Conservation (phyloP, 2,329 filamentous ascomycete species). For the Rutstroemia sp. region DNA sequence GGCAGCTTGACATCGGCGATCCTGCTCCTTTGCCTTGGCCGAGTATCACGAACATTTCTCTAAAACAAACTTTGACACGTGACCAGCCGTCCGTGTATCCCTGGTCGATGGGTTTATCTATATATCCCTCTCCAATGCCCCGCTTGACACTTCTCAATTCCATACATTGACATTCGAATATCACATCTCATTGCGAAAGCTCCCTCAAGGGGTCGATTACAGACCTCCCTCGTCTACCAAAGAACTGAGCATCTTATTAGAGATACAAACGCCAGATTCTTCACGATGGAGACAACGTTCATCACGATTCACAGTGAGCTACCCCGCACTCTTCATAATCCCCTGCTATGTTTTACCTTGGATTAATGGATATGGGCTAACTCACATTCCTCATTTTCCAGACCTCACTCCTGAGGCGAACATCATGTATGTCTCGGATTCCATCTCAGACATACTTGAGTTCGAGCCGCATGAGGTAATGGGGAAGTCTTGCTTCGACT, state of each 20-base stretch:
- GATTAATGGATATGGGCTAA: conserved; percentile 7
- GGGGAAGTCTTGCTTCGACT: conserved; percentile 74
- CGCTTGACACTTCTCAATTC: neutral
- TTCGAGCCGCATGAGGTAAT: conserved; percentile 70
- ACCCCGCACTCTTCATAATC: neutral
- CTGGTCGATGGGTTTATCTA: neutral
- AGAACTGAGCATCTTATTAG: conserved; percentile 31
- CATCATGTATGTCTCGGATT: conserved; percentile 78
- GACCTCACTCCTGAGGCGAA: conserved; percentile 69
- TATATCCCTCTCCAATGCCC: neutral
- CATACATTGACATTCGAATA: neutral
- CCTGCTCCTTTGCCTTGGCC: neutral
- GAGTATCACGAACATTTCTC: neutral
- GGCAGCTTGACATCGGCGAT: neutral
- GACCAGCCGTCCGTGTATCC: neutral
- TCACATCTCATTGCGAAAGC: neutral
- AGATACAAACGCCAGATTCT: conserved; percentile 29
- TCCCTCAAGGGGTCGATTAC: neutral
- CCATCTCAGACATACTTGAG: conserved; percentile 74
- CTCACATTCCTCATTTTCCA: conserved; percentile 31
- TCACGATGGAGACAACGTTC: conserved; percentile 73
- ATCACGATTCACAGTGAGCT: conserved; percentile 81
- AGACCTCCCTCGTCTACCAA: conserved; percentile 10
- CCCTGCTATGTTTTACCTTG: neutral
- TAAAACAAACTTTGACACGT: neutral